Evolutionary conservation across 345 rosid genomes (phyloP).

Genomic region (Arabidopsis arenosa): DNA sequence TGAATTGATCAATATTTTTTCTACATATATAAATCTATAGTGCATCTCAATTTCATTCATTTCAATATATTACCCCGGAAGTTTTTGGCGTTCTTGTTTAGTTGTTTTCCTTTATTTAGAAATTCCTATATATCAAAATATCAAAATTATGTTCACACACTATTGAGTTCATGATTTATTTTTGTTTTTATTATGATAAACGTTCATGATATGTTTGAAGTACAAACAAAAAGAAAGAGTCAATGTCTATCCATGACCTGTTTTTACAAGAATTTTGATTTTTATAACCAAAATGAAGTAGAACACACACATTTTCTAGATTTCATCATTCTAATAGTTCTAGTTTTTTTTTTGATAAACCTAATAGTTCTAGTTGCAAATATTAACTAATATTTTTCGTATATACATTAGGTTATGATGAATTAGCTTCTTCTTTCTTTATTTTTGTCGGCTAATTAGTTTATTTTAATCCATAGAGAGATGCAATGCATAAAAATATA

Average conservation of each 20-base stretch:
- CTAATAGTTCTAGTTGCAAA: neutral
- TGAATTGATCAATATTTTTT: neutral
- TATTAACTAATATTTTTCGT: neutral
- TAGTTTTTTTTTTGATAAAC: too few species aligned
- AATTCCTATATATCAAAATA: neutral
- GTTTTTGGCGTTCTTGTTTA: neutral
- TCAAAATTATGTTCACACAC: neutral
- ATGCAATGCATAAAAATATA: conserved; percentile 8
- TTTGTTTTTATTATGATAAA: too few species aligned
- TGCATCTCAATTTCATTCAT: conserved; percentile 14
- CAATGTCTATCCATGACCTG: neutral
- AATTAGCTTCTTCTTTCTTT: neutral
- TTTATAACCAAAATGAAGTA: neutral
- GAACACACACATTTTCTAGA: neutral
- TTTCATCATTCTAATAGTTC: neutral
- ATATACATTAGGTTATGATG: neutral
- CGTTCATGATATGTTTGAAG: conserved; percentile 19
- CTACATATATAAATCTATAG: neutral
- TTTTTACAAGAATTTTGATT: neutral
- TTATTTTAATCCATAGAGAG: neutral
- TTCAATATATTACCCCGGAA: neutral
- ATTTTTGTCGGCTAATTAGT: neutral
- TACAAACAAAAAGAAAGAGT: neutral
- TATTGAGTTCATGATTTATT: neutral
- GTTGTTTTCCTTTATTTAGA: neutral